Percentiles rank a stretch among this genome's conserved stretches.
Conservation (phyloP, 2,329 filamentous ascomycete species). For the Lecanicillium sp. region DNA sequence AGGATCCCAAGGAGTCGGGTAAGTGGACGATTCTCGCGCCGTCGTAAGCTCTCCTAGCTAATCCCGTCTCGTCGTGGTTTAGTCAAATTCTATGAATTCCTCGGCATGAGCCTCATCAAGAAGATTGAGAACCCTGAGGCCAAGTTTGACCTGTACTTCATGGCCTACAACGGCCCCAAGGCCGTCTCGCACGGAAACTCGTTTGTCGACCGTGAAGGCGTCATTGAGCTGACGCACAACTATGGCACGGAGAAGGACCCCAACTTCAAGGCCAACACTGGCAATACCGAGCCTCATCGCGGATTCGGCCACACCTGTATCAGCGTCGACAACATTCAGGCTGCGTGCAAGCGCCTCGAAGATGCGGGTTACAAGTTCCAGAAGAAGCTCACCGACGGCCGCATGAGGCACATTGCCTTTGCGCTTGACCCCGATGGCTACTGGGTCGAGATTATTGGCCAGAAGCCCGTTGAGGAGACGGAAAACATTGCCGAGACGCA, state of each 20-base stretch:
- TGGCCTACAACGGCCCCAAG: constrained; percentile 73
- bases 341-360: constrained; percentile 81
- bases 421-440: constrained; percentile 81
- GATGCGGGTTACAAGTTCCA: constrained; percentile 89
- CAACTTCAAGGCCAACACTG: constrained; percentile 73
- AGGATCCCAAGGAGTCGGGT: constrained; percentile 79
- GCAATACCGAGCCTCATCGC: constrained; percentile 80
- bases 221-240: constrained; percentile 78
- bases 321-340: constrained; percentile 75
- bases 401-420: constrained; percentile 84
- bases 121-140: constrained; percentile 75
- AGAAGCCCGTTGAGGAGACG: constrained; percentile 62
- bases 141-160: constrained; percentile 94
- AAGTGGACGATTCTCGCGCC: constrained; percentile 17
- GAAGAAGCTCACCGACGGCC: constrained; percentile 85
- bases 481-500: constrained; percentile 68
- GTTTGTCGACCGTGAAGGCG: constrained; percentile 73
- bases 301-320: constrained; percentile 85
- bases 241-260: constrained; percentile 86
- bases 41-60: constrained; percentile 1
- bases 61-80: constrained; percentile 37
- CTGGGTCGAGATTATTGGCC: constrained; percentile 77
- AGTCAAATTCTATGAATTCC: constrained; percentile 89
- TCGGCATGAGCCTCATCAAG: constrained; percentile 78
- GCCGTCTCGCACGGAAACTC: constrained; percentile 67